Base-by-base conservation (phyloP, 495 filamentous ascomycete species). In the Hypoxylon subgilvum region DNA sequence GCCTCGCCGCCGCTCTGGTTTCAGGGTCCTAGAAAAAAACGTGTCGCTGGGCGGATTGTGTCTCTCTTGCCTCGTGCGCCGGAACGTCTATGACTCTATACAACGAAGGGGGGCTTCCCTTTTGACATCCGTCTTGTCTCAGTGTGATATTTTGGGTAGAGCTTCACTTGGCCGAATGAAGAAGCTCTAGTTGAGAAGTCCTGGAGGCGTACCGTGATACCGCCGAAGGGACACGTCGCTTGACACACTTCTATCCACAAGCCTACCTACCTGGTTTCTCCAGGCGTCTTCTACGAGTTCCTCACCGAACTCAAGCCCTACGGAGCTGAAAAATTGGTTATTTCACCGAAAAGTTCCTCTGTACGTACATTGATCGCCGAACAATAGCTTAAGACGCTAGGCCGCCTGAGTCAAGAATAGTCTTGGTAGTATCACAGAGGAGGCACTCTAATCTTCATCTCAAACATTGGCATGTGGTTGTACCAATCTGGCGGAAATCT, bases 151-250 rank as follows among this genome's bases (percentile, higher is more conserved):
- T n/a, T n/a, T n/a, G n/a, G n/a, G n/a, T n/a, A 27, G 23, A 27
- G 23, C 4, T 8, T 27, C 23, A 8, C 23, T 27, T 8, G 23
- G 4, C 23, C 4, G 23, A 4, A n/a, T n/a, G n/a, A 18, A 19
- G 3, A 38, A 32, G 31, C 45, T 38, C 1, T 25, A 12, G 22
- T 18, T 36, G 31, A 10, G n/a, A 35, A 12, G n/a, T 18, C 27
- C 42, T 36, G 27, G 45, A 53, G 50, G 50, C 57, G 57, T 32
- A 46, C 57, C 57, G 51, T 54, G 57, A 51, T 45, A 49, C 5
- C 25, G 38, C 51, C 57, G 57, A 61, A 27, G n/a, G 17, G 22
- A 34, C 32, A 25, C 36, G 50, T 28, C 27, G 28, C 25, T 19
- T 36, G 23, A 34, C 25, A 31, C 47, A 45, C 39, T 34, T 34